phyloP scores from a whole-genome alignment of 352 stramenopile genomes.

The Peronosclerospora sorghi region DNA sequence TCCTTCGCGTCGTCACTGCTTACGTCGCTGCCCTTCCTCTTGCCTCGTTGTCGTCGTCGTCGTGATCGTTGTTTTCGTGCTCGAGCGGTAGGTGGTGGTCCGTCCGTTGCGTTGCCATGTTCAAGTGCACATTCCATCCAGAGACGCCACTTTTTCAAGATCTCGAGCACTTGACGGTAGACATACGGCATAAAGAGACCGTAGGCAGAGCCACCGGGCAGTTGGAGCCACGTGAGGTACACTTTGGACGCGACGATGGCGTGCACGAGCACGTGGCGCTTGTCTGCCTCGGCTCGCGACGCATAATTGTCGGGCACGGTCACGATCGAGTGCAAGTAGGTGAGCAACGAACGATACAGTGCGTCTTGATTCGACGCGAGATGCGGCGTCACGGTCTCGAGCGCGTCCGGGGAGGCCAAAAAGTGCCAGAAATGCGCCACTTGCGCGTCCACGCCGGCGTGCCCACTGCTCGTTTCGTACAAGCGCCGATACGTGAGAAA shows the following conservation, averaged over 20 bases:
- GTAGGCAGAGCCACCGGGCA: slow-evolving; percentile 71
- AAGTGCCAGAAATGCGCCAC: slow-evolving; percentile 41
- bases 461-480: slow-evolving; percentile 6
- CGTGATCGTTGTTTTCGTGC: slow-evolving; percentile 2
- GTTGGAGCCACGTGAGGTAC: slow-evolving; percentile 72
- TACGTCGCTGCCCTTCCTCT: slow-evolving; percentile 6
- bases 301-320: slow-evolving; percentile 49
- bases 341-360: slow-evolving; percentile 56
- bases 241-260: slow-evolving; percentile 60
- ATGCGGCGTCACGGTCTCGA: slow-evolving; percentile 23
- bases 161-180: slow-evolving; percentile 69
- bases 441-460: slow-evolving; percentile 4
- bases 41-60: slow-evolving; percentile 3
- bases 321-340: slow-evolving; percentile 44
- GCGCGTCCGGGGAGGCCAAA: slow-evolving; percentile 39
- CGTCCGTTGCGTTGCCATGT: no score
- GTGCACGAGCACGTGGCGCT: slow-evolving; percentile 34
- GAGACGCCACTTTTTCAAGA: slow-evolving; percentile 70
- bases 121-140: no score
- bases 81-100: background rate
- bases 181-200: slow-evolving; percentile 80
- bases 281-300: slow-evolving; percentile 22
- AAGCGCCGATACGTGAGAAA: slow-evolving; percentile 44
- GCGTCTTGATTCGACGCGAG: slow-evolving; percentile 17
- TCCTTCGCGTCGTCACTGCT: slow-evolving; percentile 22